Percentiles rank a stretch among this genome's conserved stretches.
Conservation (phyloP, 441 rosid species). For the Populus tomentosa region DNA sequence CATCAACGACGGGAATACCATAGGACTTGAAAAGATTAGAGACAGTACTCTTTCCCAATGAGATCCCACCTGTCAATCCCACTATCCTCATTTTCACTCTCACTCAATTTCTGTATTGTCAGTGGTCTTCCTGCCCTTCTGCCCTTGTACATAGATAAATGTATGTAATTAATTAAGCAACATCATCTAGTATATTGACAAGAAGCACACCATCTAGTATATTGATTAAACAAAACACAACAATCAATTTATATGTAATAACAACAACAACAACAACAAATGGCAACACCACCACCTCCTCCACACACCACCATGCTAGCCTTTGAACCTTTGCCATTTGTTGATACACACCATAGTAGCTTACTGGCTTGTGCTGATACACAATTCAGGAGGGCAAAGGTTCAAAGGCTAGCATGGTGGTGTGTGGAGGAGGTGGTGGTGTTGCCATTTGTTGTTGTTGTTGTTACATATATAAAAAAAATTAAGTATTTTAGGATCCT, state of each 20-base stretch:
- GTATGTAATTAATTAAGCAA: background rate
- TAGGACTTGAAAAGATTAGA: slow-evolving; percentile 71
- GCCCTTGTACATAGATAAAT: background rate
- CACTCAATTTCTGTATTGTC: background rate
- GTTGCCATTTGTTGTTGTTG: too few species aligned
- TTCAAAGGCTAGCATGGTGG: too few species aligned
- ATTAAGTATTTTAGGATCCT: background rate
- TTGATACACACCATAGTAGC: too few species aligned
- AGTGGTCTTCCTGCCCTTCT: background rate
- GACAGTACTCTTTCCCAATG: slow-evolving; percentile 86
- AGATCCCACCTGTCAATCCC: slow-evolving; percentile 88
- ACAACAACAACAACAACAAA: too few species aligned
- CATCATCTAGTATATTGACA: background rate
- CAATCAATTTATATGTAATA: background rate
- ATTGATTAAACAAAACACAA: background rate
- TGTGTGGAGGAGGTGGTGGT: too few species aligned
- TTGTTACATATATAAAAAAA: too few species aligned
- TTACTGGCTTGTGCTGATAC: too few species aligned
- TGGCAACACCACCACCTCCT: too few species aligned
- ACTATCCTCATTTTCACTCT: slow-evolving; percentile 58
- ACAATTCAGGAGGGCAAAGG: too few species aligned
- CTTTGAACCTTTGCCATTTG: too few species aligned
- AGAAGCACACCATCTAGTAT: background rate
- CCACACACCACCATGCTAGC: too few species aligned
- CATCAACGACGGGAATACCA: slow-evolving; percentile 71